Conservation (phyloP, 2,329 filamentous ascomycete species). For the Pseudocercospora ulei region DNA sequence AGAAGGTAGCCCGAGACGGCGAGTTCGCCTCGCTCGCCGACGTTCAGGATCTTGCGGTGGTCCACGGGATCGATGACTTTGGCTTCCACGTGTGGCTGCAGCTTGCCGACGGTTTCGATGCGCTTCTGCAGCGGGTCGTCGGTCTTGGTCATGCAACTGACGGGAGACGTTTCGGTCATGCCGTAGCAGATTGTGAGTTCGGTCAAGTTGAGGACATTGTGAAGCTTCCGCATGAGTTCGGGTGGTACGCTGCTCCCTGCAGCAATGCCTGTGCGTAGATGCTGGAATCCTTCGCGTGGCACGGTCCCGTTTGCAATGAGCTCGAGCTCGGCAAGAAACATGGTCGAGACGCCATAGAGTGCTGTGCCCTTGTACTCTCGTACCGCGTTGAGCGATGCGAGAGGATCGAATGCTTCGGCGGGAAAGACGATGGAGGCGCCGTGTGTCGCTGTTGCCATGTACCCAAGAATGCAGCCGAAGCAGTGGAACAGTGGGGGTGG, state of each 20-base stretch:
- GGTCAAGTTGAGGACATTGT: slow-evolving; percentile 61
- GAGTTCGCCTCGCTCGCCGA: slow-evolving; percentile 66
- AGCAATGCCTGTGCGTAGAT: slow-evolving; percentile 79
- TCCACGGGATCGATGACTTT: slow-evolving; percentile 68
- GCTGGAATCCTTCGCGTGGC: slow-evolving; percentile 48
- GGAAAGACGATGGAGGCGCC: slow-evolving; percentile 77
- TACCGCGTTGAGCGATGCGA: slow-evolving; percentile 56
- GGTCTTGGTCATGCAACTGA: slow-evolving; percentile 68
- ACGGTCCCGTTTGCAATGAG: slow-evolving; percentile 45
- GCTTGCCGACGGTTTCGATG: slow-evolving; percentile 64
- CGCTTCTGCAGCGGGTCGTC: slow-evolving; percentile 63
- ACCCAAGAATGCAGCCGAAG: slow-evolving; percentile 85
- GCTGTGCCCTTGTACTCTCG: slow-evolving; percentile 56
- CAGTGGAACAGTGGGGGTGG: slow-evolving; percentile 57
- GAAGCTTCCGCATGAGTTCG: slow-evolving; percentile 67
- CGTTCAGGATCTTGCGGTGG: slow-evolving; percentile 48
- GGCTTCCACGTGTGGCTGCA: slow-evolving; percentile 69
- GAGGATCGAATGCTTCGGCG: slow-evolving; percentile 73
- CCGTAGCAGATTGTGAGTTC: slow-evolving; percentile 92
- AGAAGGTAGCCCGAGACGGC: slow-evolving; percentile 75
- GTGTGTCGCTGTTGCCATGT: slow-evolving; percentile 85
- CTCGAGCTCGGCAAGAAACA: slow-evolving; percentile 85
- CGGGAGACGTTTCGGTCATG: slow-evolving; percentile 82
- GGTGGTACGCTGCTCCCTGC: slow-evolving; percentile 79
- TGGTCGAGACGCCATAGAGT: slow-evolving; percentile 84